A percentile compares a stretch with the other conserved stretches of the same genome.
phyloP scores from a whole-genome alignment of 164 flowering plant species.

The Nelumbo lutea region DNA sequence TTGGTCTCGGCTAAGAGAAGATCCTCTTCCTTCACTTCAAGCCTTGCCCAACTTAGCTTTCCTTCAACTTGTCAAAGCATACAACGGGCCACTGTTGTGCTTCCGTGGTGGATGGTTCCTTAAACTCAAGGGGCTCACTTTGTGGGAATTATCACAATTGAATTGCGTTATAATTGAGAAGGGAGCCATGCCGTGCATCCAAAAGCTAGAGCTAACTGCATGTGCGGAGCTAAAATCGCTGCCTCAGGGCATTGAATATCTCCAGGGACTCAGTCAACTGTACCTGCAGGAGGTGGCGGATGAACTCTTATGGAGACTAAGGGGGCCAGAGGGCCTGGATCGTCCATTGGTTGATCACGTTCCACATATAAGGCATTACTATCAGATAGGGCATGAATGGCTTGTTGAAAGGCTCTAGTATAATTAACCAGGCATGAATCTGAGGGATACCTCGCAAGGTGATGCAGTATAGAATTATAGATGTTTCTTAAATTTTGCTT shows the following conservation, averaged over 20 bases:
- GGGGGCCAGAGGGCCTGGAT: constrained; percentile 5
- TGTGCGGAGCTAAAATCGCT: constrained; percentile 24
- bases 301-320: constrained; percentile 20
- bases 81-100: constrained; percentile 17
- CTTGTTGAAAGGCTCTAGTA: constrained; percentile 15
- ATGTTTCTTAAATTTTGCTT: too few species aligned
- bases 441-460: too few species aligned
- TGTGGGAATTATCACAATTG: constrained; percentile 18
- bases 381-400: constrained; percentile 10
- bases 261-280: constrained; percentile 25
- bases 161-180: constrained; percentile 21
- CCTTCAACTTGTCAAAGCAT: constrained; percentile 28
- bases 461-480: too few species aligned
- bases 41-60: constrained; percentile 19
- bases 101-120: constrained; percentile 27
- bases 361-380: constrained; percentile 17
- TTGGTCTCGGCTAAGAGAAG: constrained; percentile 16
- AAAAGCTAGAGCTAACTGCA: constrained; percentile 11
- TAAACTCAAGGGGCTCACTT: constrained; percentile 22
- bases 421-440: too few species aligned
- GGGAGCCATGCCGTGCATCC: constrained; percentile 29
- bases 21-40: constrained; percentile 19
- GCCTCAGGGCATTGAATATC: constrained; percentile 34
- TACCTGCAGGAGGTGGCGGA: constrained; percentile 30
- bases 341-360: constrained; percentile 14